Percentiles rank a stretch among this genome's conserved stretches.
Evolutionary conservation across 495 filamentous ascomycete genomes (phyloP).

Genomic region (Pseudomonodictys pantanalensis): DNA sequence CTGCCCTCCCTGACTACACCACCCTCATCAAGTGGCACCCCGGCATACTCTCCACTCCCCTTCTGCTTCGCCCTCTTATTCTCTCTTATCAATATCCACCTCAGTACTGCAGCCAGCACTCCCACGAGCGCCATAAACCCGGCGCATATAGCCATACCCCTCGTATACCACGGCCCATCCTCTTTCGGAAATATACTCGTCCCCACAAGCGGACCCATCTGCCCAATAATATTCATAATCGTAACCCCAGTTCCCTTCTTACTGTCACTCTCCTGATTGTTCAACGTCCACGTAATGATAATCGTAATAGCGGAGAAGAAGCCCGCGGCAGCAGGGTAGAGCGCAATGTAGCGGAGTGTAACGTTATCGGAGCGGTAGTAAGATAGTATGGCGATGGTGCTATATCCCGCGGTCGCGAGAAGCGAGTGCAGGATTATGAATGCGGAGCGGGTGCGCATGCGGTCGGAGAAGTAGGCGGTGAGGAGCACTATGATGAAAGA

Average conservation of each 20-base stretch:
- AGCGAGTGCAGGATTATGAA: conserved; percentile 63
- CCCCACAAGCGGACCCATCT: conserved; percentile 61
- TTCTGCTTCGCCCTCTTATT: conserved; percentile 36
- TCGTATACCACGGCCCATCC: conserved; percentile 59
- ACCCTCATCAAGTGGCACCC: conserved; percentile 17
- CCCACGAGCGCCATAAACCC: conserved; percentile 56
- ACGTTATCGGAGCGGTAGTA: conserved; percentile 21
- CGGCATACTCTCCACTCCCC: conserved; percentile 8
- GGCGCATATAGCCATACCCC: conserved; percentile 58
- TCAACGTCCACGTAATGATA: conserved; percentile 37
- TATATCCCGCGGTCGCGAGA: conserved; percentile 69
- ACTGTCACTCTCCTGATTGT: conserved; percentile 55
- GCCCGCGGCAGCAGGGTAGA: conserved; percentile 40
- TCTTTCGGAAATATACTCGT: conserved; percentile 58
- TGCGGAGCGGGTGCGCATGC: conserved; percentile 63
- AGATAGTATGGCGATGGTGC: conserved; percentile 38
- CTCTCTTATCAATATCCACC: conserved; percentile 46
- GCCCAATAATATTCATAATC: conserved; percentile 60
- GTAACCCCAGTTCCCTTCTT: conserved; percentile 59
- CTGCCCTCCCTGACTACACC: not conserved
- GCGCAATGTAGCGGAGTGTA: conserved; percentile 35
- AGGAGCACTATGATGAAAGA: conserved; percentile 67
- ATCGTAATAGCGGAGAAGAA: conserved; percentile 43
- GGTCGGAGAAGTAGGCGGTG: conserved; percentile 72
- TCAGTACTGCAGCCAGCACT: conserved; percentile 49